These are phyloP conservation scores for Dryas octopetala DNA, from an alignment of 306 rosid species.

Conservation along the genomic window DNA sequence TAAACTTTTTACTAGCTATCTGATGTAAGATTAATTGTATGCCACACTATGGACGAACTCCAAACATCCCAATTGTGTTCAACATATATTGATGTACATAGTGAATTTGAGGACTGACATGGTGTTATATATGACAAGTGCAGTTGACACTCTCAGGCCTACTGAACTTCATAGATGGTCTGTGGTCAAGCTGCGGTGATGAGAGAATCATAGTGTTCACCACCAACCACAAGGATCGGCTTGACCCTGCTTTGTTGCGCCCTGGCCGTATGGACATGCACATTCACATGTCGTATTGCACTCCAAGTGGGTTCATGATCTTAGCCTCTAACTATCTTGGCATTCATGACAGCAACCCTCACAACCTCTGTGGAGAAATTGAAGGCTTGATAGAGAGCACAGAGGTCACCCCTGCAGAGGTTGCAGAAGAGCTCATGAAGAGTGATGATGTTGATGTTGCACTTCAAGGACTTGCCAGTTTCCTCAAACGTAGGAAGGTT, in stretches of 20 bases:
- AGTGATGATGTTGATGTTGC: constrained; percentile 37
- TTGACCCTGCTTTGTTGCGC: constrained; percentile 53
- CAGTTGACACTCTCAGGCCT: constrained; percentile 44
- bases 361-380: constrained; percentile 22
- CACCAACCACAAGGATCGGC: constrained; percentile 50
- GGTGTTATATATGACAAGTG: not conserved
- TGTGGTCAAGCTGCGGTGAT: constrained; percentile 67
- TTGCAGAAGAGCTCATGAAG: constrained; percentile 55
- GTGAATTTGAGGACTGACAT: too few species aligned
- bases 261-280: constrained; percentile 64
- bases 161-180: constrained; percentile 54
- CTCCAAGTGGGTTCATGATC: constrained; percentile 30
- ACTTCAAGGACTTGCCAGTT: constrained; percentile 26
- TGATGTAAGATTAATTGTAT: too few species aligned
- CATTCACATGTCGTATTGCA: constrained; percentile 48
- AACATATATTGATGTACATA: too few species aligned
- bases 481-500: constrained; percentile 31
- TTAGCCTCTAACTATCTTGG: constrained; percentile 46
- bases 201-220: constrained; percentile 61
- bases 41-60: too few species aligned
- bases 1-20: too few species aligned
- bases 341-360: constrained; percentile 16
- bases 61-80: too few species aligned
- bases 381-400: constrained; percentile 34
- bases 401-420: constrained; percentile 51